phyloP scores from a whole-genome alignment of 257 asterid species.

The Plantago major region DNA sequence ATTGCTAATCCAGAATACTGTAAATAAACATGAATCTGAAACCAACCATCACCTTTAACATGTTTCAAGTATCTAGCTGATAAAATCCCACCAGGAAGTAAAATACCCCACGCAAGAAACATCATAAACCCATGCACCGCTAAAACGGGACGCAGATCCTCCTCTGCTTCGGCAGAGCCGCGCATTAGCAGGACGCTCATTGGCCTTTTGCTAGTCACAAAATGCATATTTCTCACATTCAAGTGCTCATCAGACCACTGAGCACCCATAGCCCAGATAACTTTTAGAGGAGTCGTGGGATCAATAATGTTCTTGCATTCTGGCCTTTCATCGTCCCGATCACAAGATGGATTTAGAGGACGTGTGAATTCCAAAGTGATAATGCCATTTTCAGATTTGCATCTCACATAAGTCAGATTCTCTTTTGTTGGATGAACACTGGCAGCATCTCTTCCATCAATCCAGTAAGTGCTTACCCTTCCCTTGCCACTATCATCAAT shows the following conservation, averaged over 20 bases:
- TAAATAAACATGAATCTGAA: constrained; percentile 72
- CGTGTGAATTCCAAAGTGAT: constrained; percentile 93
- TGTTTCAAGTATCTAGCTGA: constrained; percentile 91
- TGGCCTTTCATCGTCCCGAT: constrained; percentile 36
- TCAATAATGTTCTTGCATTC: constrained; percentile 88
- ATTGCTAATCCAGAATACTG: constrained; percentile 94
- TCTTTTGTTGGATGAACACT: constrained; percentile 71
- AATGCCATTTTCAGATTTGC: constrained; percentile 94
- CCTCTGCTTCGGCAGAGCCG: constrained; percentile 96
- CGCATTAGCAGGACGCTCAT: constrained; percentile 77
- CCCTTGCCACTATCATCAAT: constrained; percentile 75
- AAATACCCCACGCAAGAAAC: constrained; percentile 98
- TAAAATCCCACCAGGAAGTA: constrained; percentile 83
- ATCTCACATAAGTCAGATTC: constrained; percentile 81
- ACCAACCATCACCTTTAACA: constrained; percentile 89
- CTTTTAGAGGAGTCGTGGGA: constrained; percentile 78
- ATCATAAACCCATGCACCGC: constrained; percentile 98
- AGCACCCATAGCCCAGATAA: constrained; percentile 97
- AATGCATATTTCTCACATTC: constrained; percentile 88
- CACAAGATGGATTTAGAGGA: constrained; percentile 68
- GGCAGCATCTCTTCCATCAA: constrained; percentile 71
- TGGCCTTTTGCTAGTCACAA: constrained; percentile 79
- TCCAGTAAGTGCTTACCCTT: constrained; percentile 84
- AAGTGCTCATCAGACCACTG: constrained; percentile 77
- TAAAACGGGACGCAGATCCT: constrained; percentile 86